phyloP scores from a whole-genome alignment of 768 basidiomycete species.

The Guyanaporus albipodus region DNA sequence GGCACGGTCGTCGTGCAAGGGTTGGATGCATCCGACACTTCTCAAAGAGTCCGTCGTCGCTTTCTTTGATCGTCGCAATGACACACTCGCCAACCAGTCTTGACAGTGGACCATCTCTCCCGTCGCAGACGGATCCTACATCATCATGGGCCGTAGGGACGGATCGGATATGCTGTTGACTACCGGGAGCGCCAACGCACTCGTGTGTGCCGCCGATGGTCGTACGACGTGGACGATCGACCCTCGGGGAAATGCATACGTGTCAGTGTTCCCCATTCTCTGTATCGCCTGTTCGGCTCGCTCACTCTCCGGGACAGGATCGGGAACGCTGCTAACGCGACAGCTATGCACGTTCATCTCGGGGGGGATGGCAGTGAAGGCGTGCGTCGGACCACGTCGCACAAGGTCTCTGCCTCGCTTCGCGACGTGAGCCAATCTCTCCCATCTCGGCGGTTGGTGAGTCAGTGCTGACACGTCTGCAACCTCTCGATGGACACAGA shows the following conservation, averaged over 20 bases:
- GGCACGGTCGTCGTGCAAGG: neutral
- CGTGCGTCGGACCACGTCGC: too few relatives aligned
- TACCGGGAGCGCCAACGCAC: neutral
- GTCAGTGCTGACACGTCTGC: neutral
- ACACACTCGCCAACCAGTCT: neutral
- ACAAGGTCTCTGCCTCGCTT: neutral
- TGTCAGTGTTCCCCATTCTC: neutral
- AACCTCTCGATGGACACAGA: conserved; percentile 1
- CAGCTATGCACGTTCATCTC: neutral
- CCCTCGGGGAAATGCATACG: neutral
- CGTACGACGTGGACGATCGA: conserved; percentile 5
- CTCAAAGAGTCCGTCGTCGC: neutral
- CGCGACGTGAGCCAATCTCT: neutral
- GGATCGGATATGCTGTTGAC: neutral
- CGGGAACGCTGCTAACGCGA: conserved; percentile 6
- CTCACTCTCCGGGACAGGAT: neutral
- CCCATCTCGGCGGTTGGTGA: neutral
- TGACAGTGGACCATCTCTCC: neutral
- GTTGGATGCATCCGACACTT: neutral
- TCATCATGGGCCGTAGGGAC: neutral
- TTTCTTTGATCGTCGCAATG: neutral
- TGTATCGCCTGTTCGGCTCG: neutral
- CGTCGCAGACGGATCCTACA: neutral
- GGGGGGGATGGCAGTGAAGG: too few relatives aligned
- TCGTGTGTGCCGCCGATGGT: neutral